Percentiles rank a stretch among this genome's conserved stretches.
These are phyloP conservation scores for Trichaptum fuscoviolaceum DNA, from an alignment of 768 basidiomycete species.

Conservation along the genomic window DNA sequence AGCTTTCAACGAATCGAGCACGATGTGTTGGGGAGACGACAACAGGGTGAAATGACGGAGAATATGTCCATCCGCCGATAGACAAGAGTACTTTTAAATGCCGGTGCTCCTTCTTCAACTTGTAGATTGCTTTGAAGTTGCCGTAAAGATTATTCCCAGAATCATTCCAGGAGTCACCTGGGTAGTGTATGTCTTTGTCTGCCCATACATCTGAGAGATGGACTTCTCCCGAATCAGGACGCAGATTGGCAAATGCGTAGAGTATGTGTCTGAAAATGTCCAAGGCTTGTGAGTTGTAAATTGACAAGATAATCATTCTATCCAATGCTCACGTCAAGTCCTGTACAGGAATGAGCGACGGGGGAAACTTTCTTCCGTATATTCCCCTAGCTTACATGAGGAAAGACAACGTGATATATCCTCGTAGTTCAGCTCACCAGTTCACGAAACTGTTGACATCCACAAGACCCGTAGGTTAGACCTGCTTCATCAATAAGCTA, in stretches of 20 bases:
- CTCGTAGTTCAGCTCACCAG: conserved; percentile 4
- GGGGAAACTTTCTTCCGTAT: conserved; percentile 89
- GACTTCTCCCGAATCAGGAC: conserved; percentile 80
- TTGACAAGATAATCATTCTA: conserved; percentile 5
- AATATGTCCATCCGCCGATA: conserved; percentile 96
- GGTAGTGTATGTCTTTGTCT: conserved; percentile 96
- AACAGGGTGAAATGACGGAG: conserved; percentile 78
- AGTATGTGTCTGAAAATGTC: conserved; percentile 63
- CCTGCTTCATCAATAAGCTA: background rate
- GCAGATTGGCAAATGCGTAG: conserved; percentile 90
- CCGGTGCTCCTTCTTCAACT: conserved; percentile 81
- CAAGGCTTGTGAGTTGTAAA: conserved; percentile 1
- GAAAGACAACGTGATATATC: background rate
- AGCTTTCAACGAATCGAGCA: conserved; percentile 72
- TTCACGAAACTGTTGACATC: conserved; percentile 10
- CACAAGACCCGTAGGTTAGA: background rate
- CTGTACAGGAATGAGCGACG: conserved; percentile 72
- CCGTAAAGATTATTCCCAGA: conserved; percentile 87
- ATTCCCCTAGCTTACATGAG: conserved; percentile 63
- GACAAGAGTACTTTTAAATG: conserved; percentile 78
- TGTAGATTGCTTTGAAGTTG: conserved; percentile 90
- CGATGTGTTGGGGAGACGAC: conserved; percentile 61
- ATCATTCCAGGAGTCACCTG: conserved; percentile 94
- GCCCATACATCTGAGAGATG: conserved; percentile 88
- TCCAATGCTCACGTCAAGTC: conserved; percentile 70